A percentile compares a stretch with the other conserved stretches of the same genome.
Conservation (phyloP, 139 green algal genomes). For the Chlamydomonas urium region DNA sequence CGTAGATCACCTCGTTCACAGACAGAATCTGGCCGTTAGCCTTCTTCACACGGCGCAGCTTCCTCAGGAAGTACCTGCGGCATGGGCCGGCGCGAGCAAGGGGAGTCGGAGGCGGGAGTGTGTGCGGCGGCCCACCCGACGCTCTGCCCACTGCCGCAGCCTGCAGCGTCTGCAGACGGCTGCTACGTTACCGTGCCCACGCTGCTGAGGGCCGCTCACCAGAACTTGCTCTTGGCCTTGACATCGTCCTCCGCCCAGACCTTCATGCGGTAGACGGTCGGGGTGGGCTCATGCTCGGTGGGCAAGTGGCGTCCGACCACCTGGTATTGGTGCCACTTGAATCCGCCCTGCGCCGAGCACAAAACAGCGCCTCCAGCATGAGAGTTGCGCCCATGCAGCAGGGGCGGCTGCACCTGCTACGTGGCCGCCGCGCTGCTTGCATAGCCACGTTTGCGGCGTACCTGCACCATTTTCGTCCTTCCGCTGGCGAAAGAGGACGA, state of each 20-base stretch:
- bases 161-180: no score
- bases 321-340: constrained; percentile 98
- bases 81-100: no score
- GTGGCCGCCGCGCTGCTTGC: neutral
- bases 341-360: constrained; percentile 73
- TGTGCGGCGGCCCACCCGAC: no score
- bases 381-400: neutral
- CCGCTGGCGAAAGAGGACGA: no score
- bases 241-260: constrained; percentile 93
- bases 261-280: constrained; percentile 99
- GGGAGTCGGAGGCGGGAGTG: no score
- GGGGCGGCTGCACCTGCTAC: no score
- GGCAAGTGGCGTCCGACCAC: constrained; percentile 95
- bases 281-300: constrained; percentile 77
- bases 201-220: no score
- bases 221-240: constrained; percentile 97
- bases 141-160: no score
- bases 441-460: neutral
- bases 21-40: constrained; percentile 97
- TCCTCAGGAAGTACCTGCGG: constrained; percentile 96
- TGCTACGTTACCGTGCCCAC: no score
- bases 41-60: constrained; percentile 98
- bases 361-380: neutral
- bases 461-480: constrained; percentile 5
- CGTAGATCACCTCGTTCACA: constrained; percentile 92